phyloP scores from a whole-genome alignment of 768 basidiomycete species.

The Termitomyces sp. region DNA sequence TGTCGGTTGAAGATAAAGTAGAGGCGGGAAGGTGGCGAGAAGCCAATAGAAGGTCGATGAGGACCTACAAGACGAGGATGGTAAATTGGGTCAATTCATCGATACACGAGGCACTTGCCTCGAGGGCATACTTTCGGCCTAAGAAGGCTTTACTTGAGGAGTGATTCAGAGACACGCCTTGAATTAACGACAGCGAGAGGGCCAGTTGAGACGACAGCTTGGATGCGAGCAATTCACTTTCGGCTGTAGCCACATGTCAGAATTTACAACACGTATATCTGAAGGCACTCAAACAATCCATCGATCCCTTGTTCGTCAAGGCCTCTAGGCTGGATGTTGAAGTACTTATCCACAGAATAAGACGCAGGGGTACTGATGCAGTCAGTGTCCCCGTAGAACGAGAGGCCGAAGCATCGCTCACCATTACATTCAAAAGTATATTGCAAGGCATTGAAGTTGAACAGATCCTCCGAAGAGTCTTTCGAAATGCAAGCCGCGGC shows the following conservation, averaged over 20 bases:
- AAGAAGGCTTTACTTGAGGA: constrained; percentile 61
- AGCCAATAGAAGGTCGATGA: constrained; percentile 65
- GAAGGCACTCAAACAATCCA: constrained; percentile 35
- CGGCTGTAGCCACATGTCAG: constrained; percentile 17
- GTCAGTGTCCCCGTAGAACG: not conserved
- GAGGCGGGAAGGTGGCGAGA: constrained; percentile 54
- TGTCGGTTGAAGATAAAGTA: constrained; percentile 22
- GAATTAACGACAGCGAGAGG: constrained; percentile 63
- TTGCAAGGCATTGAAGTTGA: constrained; percentile 61
- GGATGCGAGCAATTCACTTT: constrained; percentile 42
- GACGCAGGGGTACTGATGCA: constrained; percentile 56
- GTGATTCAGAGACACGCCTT: constrained; percentile 74
- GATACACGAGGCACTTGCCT: constrained; percentile 39
- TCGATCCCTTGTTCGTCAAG: constrained; percentile 38
- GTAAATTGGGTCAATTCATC: not conserved
- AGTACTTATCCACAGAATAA: constrained; percentile 57
- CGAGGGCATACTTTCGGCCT: constrained; percentile 60
- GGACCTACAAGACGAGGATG: constrained; percentile 39
- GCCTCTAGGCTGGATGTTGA: constrained; percentile 47
- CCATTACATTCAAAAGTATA: constrained; percentile 82
- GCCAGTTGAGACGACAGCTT: constrained; percentile 47
- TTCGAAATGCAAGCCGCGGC: constrained; percentile 43
- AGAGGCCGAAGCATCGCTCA: constrained; percentile 27
- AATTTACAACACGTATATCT: constrained; percentile 2
- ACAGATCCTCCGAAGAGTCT: constrained; percentile 40